Conservation (phyloP, 1,139 yeast species). For the Suhomyces yuchorum region DNA sequence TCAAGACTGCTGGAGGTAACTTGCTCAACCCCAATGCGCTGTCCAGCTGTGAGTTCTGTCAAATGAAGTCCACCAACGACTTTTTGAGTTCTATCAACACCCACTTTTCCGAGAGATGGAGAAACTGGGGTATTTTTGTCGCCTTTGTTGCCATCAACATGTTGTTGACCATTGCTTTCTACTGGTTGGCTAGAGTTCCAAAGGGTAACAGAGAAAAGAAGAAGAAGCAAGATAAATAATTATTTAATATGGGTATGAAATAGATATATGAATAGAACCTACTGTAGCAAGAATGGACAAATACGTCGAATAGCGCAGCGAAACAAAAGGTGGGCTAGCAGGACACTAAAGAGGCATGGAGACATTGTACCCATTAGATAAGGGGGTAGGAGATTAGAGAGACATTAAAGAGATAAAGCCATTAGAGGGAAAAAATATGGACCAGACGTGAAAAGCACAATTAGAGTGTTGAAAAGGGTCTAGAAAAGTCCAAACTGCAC, state of each 20-base stretch:
- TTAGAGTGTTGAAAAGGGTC: no score
- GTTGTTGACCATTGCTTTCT: constrained; percentile 24
- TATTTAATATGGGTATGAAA: constrained; percentile 1
- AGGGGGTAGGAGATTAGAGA: no score
- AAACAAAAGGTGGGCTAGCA: no score
- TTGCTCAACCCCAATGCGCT: constrained; percentile 46
- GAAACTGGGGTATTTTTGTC: constrained; percentile 64
- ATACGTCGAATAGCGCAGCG: no score
- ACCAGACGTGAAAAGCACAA: no score
- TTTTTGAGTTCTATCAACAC: constrained; percentile 49
- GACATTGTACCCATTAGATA: no score
- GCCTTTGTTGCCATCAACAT: constrained; percentile 26
- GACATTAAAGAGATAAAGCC: no score
- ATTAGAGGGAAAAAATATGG: no score
- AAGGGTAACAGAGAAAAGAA: constrained; percentile 34
- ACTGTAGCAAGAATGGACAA: no score
- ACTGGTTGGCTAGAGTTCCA: constrained; percentile 34
- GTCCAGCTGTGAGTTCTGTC: constrained; percentile 54
- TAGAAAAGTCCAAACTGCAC: no score
- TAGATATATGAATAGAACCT: not conserved
- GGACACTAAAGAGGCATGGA: no score
- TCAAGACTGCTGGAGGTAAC: constrained; percentile 52
- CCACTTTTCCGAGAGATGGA: constrained; percentile 56
- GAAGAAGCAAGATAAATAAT: constrained; percentile 8
- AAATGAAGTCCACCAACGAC: constrained; percentile 49